Base-by-base conservation (phyloP, 1,284 basidiomycete species). In the Macrocystidia cucumis region DNA sequence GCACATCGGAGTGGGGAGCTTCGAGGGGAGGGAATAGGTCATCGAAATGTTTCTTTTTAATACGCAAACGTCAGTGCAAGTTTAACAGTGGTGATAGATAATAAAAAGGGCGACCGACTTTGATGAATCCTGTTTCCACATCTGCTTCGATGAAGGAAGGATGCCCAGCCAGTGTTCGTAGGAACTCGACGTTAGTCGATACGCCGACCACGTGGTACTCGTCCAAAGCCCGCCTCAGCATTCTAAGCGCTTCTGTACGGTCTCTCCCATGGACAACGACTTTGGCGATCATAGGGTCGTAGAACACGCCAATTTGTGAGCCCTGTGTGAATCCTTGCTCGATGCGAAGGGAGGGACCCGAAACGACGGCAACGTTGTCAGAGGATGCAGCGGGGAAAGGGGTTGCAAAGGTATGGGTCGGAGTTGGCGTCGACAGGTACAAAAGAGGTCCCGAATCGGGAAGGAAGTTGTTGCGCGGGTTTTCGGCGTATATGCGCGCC, bases 401-500 rank as follows among this genome's bases (percentile, higher is more conserved):
- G 7, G 73, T 65, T 7, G 82, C 78, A 44, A 83, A 84, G 21
- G 61, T 55, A 37, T 76, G 69, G 0, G 81, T 85, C 2, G 85
- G 78, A 3, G 61, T 54, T 2, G 84, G 85, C 0, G 83, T 87
- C 1, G 83, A 81, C 32, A 92, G 74, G 57, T 92, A 86, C 7
- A 88, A 59, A 3, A 96, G 67, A 5, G 69, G 67, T 1, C 92
- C 92, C 12, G 89, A 91, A 52, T 96, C 92, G 1, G 92, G 92
- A 4, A 96, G 70, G 65, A 96, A 97, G 55, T 87, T 78, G 54
- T 88, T 89, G 48, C 89, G 72, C n/a, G 91, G 91, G 48, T 92
- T 89, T 59, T 97, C 92, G 4, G 92, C 93, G 55, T 97, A 97
- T 47, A 97, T 93, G n/a, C 92, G 78, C 9, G 91, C 91, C 61